Evolutionary conservation across 148 eudicot species (phyloP), one percentile per base, ranked within the genome.

Genomic region (Suaeda aralocaspica): DNA sequence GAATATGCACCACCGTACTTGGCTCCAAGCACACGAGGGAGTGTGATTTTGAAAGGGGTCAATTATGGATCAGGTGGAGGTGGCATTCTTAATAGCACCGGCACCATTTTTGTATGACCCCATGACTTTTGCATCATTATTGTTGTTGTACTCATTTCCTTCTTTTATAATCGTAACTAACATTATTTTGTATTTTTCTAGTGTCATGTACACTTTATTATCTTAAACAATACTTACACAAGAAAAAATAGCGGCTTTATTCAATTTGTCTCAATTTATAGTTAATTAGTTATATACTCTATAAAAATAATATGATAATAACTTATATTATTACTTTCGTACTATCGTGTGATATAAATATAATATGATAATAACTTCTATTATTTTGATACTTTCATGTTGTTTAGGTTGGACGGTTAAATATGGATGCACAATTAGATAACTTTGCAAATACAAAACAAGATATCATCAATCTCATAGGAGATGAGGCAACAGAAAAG

Each of bases 61-160:
- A 92, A 92, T 75, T 92, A 86, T 78, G 98, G 94, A 69, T 92
- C 98, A 46, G 98, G 94, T 33, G 98, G 86, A 48, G 98, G 94
- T 31, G 98, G 98, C 3, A 92, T 92, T 66, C 84, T 90, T 6
- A 87, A 92, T 72, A 53, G 76, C 0, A 85, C 92, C 13, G 98
- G 95, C 28, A 67, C 56, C 19, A 73, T 90, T 53, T 93, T 88
- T 73, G 98, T 93, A 82, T 84, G 92, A 26, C 62, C 70, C 52
- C 25, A 7, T 49, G 18, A 6, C 9, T 59, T 59, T 52, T 29
- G 60, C 4, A 9, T 25, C 22, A 50, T n/a, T 9, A 16, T 9
- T 4, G 4, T 36, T 36, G 4, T 36, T 36, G 4, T 36, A 3
- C 8, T 4, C 41, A 3, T 36, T 36, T 36, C 8, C 41, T 36